Evolutionary conservation across 202 grass and related monocot genomes (phyloP).

Genomic region (Bolboschoenoplectus hybrid): DNA sequence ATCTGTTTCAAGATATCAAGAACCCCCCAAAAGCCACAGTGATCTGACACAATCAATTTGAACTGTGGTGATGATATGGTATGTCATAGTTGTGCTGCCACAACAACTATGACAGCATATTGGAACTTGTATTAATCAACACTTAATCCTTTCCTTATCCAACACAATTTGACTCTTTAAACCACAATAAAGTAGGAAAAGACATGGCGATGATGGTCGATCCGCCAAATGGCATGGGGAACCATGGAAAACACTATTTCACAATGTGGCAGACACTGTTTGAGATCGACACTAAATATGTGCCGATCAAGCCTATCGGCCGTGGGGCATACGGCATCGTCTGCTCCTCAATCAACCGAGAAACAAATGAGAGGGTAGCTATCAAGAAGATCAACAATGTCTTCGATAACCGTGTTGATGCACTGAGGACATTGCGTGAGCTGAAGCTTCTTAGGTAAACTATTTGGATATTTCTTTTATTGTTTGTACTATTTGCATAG

Average conservation of each 20-base stretch:
- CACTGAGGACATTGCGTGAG: constrained; percentile 71
- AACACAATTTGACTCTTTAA: neutral
- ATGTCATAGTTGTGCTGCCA: neutral
- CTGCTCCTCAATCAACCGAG: constrained; percentile 72
- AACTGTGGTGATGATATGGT: neutral
- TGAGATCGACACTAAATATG: constrained; percentile 88
- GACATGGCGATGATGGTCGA: constrained; percentile 83
- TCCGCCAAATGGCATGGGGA: constrained; percentile 75
- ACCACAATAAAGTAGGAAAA: neutral
- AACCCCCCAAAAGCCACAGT: neutral
- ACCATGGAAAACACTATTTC: constrained; percentile 86
- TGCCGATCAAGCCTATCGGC: constrained; percentile 84
- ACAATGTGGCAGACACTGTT: constrained; percentile 92
- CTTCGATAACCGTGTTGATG: constrained; percentile 79
- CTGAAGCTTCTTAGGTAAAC: constrained; percentile 65
- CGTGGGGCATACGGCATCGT: constrained; percentile 83
- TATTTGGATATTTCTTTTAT: constrained; percentile 5
- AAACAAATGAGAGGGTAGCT: constrained; percentile 79
- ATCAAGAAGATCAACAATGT: constrained; percentile 89
- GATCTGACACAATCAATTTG: neutral
- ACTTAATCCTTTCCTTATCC: neutral
- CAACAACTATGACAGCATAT: neutral
- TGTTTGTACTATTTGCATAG: neutral
- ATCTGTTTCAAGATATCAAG: neutral
- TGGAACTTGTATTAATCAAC: neutral